Evolutionary conservation across 2,329 filamentous ascomycete genomes (phyloP).

Genomic region (Stachybotrys elegans): DNA sequence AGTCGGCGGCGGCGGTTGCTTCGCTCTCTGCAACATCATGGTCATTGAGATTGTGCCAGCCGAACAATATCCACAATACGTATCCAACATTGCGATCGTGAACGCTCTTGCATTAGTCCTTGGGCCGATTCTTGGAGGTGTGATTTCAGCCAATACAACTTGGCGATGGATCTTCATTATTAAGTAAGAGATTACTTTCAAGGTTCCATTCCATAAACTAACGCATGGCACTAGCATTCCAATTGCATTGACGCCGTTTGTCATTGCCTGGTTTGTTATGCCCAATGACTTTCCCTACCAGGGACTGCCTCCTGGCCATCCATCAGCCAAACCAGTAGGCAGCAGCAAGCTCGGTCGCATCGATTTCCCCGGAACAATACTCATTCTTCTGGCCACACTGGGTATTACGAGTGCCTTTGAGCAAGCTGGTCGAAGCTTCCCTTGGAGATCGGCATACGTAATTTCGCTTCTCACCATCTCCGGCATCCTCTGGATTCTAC

Average conservation of each 20-base stretch:
- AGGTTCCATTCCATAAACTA: too few relatives aligned
- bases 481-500: not conserved
- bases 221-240: too few relatives aligned
- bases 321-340: not conserved
- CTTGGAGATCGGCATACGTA: not conserved
- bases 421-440: not conserved
- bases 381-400: not conserved
- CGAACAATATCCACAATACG: not conserved
- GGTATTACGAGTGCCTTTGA: not conserved
- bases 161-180: not conserved
- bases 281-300: not conserved
- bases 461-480: not conserved
- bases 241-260: not conserved
- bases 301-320: not conserved
- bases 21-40: slow-evolving; percentile 41
- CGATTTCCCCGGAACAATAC: not conserved
- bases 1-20: slow-evolving; percentile 47
- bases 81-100: not conserved
- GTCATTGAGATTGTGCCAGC: slow-evolving; percentile 40
- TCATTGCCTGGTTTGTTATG: not conserved
- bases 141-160: not conserved
- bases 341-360: not conserved
- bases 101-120: not conserved
- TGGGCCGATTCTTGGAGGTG: not conserved
- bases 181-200: too few relatives aligned